These are phyloP conservation scores for Lentinula novae-zelandiae DNA, from an alignment of 1,284 basidiomycete species.

Conservation along the genomic window DNA sequence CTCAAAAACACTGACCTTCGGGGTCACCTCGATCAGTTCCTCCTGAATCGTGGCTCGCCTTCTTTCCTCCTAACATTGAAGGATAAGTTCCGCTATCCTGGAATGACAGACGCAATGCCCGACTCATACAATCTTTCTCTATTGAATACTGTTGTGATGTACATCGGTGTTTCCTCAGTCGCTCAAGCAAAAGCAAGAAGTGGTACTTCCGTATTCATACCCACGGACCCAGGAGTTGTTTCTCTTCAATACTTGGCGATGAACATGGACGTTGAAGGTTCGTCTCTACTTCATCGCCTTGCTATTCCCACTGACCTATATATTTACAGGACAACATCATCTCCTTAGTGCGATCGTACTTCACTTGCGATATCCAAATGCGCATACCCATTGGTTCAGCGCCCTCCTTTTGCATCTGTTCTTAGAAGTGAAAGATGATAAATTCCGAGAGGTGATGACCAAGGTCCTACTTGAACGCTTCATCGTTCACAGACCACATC, in stretches of 20 bases:
- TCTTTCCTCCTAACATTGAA: constrained; percentile 79
- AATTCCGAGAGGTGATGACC: constrained; percentile 87
- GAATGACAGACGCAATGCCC: constrained; percentile 41
- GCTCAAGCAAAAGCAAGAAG: constrained; percentile 80
- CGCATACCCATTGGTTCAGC: constrained; percentile 97
- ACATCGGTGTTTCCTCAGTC: constrained; percentile 87
- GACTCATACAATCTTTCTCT: constrained; percentile 86
- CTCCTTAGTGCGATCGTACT: constrained; percentile 87
- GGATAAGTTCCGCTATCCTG: constrained; percentile 66
- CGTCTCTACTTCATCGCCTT: constrained; percentile 20
- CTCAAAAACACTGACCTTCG: constrained; percentile 80
- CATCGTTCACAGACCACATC: constrained; percentile 91
- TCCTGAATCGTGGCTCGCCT: constrained; percentile 65
- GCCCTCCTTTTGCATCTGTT: constrained; percentile 88
- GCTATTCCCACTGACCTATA: neutral
- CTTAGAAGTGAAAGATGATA: constrained; percentile 66
- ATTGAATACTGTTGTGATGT: constrained; percentile 93
- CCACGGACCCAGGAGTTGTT: constrained; percentile 79
- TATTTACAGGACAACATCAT: constrained; percentile 80
- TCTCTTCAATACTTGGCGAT: constrained; percentile 79
- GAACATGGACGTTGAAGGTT: constrained; percentile 89
- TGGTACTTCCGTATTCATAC: constrained; percentile 75
- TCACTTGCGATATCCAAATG: constrained; percentile 93
- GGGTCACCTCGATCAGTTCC: constrained; percentile 76
- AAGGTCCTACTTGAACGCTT: constrained; percentile 92